phyloP scores from a whole-genome alignment of 2,329 filamentous ascomycete species.

The Aureobasidium pullulans region DNA sequence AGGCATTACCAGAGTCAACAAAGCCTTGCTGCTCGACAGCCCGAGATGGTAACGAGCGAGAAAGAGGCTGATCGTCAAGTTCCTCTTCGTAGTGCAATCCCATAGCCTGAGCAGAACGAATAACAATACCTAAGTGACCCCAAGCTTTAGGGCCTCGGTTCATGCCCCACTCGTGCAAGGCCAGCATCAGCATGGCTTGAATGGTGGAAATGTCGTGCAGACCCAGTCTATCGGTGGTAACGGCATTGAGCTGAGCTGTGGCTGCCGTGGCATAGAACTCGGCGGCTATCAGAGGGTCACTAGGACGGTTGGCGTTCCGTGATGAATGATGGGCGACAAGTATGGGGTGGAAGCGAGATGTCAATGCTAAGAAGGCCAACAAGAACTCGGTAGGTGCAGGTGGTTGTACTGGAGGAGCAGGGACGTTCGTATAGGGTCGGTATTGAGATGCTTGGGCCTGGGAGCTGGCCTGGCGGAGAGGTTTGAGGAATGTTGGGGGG shows the following conservation, averaged over 20 bases:
- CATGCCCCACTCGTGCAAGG: conserved; percentile 64
- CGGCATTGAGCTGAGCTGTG: conserved; percentile 43
- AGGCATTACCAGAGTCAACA: background rate
- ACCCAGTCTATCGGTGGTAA: conserved; percentile 38
- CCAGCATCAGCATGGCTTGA: conserved; percentile 64
- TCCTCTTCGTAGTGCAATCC: conserved; percentile 53
- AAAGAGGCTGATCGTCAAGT: conserved; percentile 28
- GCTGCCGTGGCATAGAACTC: conserved; percentile 59
- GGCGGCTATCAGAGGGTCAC: conserved; percentile 51
- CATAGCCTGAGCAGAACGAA: conserved; percentile 56
- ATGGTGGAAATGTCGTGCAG: conserved; percentile 55
- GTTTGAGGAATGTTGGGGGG: conserved; percentile 52
- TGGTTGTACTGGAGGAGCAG: conserved; percentile 33
- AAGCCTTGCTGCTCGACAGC: conserved; percentile 5
- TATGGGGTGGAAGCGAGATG: conserved; percentile 58
- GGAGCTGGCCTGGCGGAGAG: conserved; percentile 30
- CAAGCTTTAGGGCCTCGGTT: conserved; percentile 55
- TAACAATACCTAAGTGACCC: conserved; percentile 54
- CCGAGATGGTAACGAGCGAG: conserved; percentile 30
- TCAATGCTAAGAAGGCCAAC: conserved; percentile 60
- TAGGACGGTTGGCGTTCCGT: conserved; percentile 38
- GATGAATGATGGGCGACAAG: conserved; percentile 49
- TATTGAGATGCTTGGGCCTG: conserved; percentile 16
- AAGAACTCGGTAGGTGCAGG: conserved; percentile 51
- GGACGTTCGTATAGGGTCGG: conserved; percentile 14